These are phyloP conservation scores for Phytophthora cryptogea DNA, from an alignment of 352 stramenopile species.

Conservation along the genomic window DNA sequence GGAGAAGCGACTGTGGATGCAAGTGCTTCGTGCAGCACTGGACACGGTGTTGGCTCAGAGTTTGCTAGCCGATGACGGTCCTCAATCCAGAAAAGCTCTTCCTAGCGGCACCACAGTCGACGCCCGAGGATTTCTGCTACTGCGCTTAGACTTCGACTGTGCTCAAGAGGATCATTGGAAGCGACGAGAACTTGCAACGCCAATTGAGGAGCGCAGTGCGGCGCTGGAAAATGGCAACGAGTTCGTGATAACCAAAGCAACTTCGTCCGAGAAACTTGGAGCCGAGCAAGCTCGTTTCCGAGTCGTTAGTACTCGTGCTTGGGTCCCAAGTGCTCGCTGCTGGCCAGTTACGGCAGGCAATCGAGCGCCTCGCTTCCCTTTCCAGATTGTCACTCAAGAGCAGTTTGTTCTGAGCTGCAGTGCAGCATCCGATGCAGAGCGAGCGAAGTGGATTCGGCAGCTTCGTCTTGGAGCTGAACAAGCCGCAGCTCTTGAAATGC, in stretches of 20 bases:
- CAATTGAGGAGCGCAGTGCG: slow-evolving; percentile 53
- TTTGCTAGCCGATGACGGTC: slow-evolving; percentile 44
- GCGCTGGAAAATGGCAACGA: slow-evolving; percentile 57
- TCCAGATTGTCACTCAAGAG: slow-evolving; percentile 71
- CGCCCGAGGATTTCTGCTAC: slow-evolving; percentile 35
- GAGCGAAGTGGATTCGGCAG: slow-evolving; percentile 72
- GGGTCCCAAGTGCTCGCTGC: slow-evolving; percentile 34
- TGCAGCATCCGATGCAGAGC: slow-evolving; percentile 56
- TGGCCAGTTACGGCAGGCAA: slow-evolving; percentile 30
- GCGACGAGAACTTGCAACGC: slow-evolving; percentile 21
- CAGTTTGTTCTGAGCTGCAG: slow-evolving; percentile 69
- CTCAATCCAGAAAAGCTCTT: neutral
- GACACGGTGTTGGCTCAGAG: slow-evolving; percentile 53
- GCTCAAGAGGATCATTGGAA: slow-evolving; percentile 28
- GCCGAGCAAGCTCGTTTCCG: slow-evolving; percentile 44
- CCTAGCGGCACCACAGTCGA: slow-evolving; percentile 4
- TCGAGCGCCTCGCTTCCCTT: slow-evolving; percentile 50
- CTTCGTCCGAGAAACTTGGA: slow-evolving; percentile 23
- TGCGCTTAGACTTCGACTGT: slow-evolving; percentile 41
- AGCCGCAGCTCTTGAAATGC: slow-evolving; percentile 52
- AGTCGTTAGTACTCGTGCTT: slow-evolving; percentile 50
- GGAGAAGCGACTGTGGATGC: slow-evolving; percentile 54
- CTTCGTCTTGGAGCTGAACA: slow-evolving; percentile 59
- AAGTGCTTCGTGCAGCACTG: slow-evolving; percentile 54
- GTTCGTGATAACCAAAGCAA: slow-evolving; percentile 43